Base-by-base conservation (phyloP, 1,139 yeast species). In the Meyerozyma sp. region DNA sequence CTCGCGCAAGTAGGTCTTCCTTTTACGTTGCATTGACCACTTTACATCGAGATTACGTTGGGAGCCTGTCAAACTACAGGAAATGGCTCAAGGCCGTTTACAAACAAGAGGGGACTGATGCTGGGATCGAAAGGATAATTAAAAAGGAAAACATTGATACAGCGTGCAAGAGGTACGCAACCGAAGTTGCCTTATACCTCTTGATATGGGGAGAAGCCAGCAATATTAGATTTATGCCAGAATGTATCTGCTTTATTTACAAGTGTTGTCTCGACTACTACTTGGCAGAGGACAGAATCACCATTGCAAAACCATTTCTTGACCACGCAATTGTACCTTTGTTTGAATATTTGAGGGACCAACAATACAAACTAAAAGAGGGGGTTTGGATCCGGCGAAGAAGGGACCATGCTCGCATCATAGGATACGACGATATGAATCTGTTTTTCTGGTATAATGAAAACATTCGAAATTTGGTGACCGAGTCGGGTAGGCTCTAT, bases 361-460 rank as follows among this genome's bases (percentile, higher is more conserved):
- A 76, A 46, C 77, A 73, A 44, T 73, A 66, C 46, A 36, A 52
- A 3, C 36, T 53, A 1, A 49, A 57, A 7, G 70, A 70, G 32
- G 79, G 73, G 0, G 52, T 55, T 3, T 75, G 75, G 67, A 58
- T 70, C 2, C 72, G 75, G 48, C 70, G 70, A 34, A 82, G 77
- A 43, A 75, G 70, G 42, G 96, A 89, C 57, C 96, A 89, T 56
- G 68, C 75, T 46, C 67, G 73, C 34, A 75, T 82, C 2, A 81
- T 89, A 48, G 96, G 96, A 0, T 89, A 89, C 56, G 96, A 89
- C 60, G 96, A 89, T 58, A 72, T 87, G 42, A 89, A 89, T 59
- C 96, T 85, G 57, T 69, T 84, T 20, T 89, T 89, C 57, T 89
- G 96, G 96, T 81, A 81, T 51, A 75, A 79, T 0, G 75, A 79